Evolutionary conservation across 2,329 filamentous ascomycete species (phyloP).

Genomic region (Blumeria hordei): DNA sequence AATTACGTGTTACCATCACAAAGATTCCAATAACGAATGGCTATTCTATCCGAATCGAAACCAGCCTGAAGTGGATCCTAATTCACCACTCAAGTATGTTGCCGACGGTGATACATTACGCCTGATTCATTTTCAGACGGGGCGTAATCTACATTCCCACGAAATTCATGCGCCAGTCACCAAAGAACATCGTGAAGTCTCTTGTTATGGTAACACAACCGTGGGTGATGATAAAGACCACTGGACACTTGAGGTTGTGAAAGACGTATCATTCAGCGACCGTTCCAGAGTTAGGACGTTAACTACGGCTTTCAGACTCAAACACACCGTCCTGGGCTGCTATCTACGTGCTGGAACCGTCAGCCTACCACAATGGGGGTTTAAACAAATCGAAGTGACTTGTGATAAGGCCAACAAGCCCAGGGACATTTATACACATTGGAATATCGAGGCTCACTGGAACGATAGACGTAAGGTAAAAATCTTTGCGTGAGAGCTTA

Average conservation of each 20-base stretch:
- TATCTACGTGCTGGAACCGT: slow-evolving; percentile 89
- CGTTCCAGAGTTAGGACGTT: slow-evolving; percentile 68
- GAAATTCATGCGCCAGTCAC: slow-evolving; percentile 68
- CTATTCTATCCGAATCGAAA: slow-evolving; percentile 88
- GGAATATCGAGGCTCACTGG: slow-evolving; percentile 89
- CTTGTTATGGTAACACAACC: slow-evolving; percentile 84
- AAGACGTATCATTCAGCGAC: slow-evolving; percentile 57
- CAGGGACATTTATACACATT: slow-evolving; percentile 84
- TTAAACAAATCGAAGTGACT: slow-evolving; percentile 97
- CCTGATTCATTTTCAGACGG: slow-evolving; percentile 82
- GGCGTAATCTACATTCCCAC: slow-evolving; percentile 92
- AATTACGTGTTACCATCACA: slow-evolving; percentile 98
- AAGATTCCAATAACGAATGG: slow-evolving; percentile 99
- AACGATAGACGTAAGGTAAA: slow-evolving; percentile 66
- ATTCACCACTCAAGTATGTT: slow-evolving; percentile 49
- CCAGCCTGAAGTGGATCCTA: slow-evolving; percentile 46
- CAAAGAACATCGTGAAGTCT: slow-evolving; percentile 81
- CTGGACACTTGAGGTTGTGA: slow-evolving; percentile 81
- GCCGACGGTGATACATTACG: slow-evolving; percentile 58
- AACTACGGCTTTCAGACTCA: slow-evolving; percentile 78
- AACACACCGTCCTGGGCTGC: slow-evolving; percentile 60
- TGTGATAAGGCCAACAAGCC: slow-evolving; percentile 87
- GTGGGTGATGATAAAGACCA: slow-evolving; percentile 95
- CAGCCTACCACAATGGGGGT: slow-evolving; percentile 96
- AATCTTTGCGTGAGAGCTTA: background rate